Conservation (phyloP, 116 monocot species). For the Dioscorea cayenensis region DNA sequence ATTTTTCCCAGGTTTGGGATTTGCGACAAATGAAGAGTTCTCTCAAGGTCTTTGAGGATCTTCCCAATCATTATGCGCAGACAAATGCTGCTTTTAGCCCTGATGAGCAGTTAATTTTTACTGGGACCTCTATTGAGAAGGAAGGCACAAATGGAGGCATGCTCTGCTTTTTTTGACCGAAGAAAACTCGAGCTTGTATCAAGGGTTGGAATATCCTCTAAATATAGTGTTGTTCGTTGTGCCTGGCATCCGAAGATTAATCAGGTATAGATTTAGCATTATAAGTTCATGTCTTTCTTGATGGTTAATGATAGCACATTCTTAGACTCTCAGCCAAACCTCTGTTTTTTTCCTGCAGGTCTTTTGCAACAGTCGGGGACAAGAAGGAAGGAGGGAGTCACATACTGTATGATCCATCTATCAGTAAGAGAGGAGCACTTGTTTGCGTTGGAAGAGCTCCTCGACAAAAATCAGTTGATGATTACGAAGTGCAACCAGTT, state of each 20-base stretch:
- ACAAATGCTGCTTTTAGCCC: slow-evolving; percentile 94
- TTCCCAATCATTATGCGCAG: slow-evolving; percentile 90
- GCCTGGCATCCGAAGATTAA: slow-evolving; percentile 94
- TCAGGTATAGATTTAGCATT: slow-evolving; percentile 46
- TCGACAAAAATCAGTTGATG: slow-evolving; percentile 79
- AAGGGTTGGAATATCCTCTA: slow-evolving; percentile 72
- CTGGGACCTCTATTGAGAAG: slow-evolving; percentile 92
- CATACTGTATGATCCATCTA: slow-evolving; percentile 84
- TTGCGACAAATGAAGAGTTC: slow-evolving; percentile 83
- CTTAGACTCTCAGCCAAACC: background rate
- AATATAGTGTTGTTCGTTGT: slow-evolving; percentile 74
- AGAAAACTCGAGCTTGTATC: slow-evolving; percentile 89
- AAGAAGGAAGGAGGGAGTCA: slow-evolving; percentile 96
- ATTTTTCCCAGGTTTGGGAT: slow-evolving; percentile 74
- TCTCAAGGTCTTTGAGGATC: background rate
- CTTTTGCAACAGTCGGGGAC: slow-evolving; percentile 92
- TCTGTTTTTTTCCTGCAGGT: slow-evolving; percentile 30
- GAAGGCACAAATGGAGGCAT: slow-evolving; percentile 64
- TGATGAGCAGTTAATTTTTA: slow-evolving; percentile 84
- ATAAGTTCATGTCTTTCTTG: background rate
- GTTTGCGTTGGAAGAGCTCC: slow-evolving; percentile 88
- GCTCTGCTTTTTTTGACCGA: slow-evolving; percentile 72
- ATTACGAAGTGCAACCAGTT: slow-evolving; percentile 74
- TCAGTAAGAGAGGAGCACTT: slow-evolving; percentile 92
- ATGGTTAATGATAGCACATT: background rate